Conservation (phyloP, 768 basidiomycete species). For the Mycena leptocephala region DNA sequence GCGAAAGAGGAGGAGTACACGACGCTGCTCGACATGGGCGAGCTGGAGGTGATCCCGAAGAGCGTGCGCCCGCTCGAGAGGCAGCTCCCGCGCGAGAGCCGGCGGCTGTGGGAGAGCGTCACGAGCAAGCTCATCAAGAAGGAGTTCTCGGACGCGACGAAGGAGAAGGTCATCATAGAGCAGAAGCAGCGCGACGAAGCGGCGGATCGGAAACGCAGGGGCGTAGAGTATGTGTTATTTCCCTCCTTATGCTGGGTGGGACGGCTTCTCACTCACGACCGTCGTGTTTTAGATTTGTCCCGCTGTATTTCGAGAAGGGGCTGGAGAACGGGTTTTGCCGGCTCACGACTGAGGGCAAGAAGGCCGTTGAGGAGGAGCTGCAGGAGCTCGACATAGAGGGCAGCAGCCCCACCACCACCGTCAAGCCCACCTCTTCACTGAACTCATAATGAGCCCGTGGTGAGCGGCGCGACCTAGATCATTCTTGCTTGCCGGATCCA, state of each 20-base stretch:
- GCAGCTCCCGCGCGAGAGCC: conserved; percentile 87
- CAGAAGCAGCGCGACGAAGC: conserved; percentile 94
- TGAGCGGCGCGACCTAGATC: neutral
- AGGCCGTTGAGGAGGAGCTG: conserved; percentile 85
- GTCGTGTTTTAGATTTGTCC: conserved; percentile 31
- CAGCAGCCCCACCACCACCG: neutral
- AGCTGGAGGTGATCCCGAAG: conserved; percentile 85
- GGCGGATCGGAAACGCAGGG: conserved; percentile 88
- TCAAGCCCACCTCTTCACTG: neutral
- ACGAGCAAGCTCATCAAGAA: conserved; percentile 84
- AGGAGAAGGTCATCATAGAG: conserved; percentile 92
- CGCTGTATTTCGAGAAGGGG: conserved; percentile 83
- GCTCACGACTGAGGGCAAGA: conserved; percentile 79
- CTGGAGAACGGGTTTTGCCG: conserved; percentile 76
- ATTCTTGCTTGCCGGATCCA: neutral
- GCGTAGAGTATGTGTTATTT: conserved; percentile 74
- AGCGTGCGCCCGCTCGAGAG: conserved; percentile 84
- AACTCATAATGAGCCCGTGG: neutral
- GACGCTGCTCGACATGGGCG: conserved; percentile 84
- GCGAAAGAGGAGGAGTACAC: conserved; percentile 68
- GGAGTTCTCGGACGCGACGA: conserved; percentile 93
- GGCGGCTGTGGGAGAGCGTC: conserved; percentile 90
- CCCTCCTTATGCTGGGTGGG: no score
- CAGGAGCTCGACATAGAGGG: conserved; percentile 56
- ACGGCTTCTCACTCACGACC: neutral